Evolutionary conservation across 495 filamentous ascomycete genomes (phyloP), one percentile per base, ranked within the genome.

Genomic region (Immersiella caudata): DNA sequence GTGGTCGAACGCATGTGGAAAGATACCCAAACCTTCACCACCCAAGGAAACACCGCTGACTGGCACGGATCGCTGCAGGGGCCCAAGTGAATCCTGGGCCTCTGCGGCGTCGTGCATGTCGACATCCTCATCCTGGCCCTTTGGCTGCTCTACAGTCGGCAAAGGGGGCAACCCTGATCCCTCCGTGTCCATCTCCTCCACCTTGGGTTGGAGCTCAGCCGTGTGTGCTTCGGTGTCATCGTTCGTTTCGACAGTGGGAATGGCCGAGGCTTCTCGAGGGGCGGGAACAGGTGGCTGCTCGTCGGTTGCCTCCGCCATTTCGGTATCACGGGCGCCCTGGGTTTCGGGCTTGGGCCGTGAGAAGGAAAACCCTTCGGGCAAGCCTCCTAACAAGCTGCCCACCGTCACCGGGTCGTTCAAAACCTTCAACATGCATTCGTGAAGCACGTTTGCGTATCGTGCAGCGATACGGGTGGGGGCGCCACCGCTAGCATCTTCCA

Each of bases 51-150:
- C 20, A 4, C 62, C 70, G 20, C 70, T 68, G 6, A 60, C 46
- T 25, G 69, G 63, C 81, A 77, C 85, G 80, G 89, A 35, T 71
- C 72, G 70, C 78, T 84, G 78, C 82, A 88, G 27, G 74, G 70
- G 21, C 67, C 64, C 67, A 18, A 49, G 79, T 67, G 71, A 82
- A 85, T 59, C 80, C 73, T 49, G 66, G 0, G 68, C 29, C 26
- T 82, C 75, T 27, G 82, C 73, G 0, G 79, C 78, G 6, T 85
- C 81, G 50, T 84, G 71, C 80, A 82, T 81, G n/a, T 76, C 73
- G 8, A 77, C 70, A 64, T 79, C 64, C 74, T 75, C 67, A 61
- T 73, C 59, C 50, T 25, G 29, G 12, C 62, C 59, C 24, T 74
- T 74, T 11, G 67, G 27, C 14, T 78, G 71, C 20, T 76, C 64